Conservation (phyloP, 2,329 filamentous ascomycete genomes). For the Neonectria neomacrospora region DNA sequence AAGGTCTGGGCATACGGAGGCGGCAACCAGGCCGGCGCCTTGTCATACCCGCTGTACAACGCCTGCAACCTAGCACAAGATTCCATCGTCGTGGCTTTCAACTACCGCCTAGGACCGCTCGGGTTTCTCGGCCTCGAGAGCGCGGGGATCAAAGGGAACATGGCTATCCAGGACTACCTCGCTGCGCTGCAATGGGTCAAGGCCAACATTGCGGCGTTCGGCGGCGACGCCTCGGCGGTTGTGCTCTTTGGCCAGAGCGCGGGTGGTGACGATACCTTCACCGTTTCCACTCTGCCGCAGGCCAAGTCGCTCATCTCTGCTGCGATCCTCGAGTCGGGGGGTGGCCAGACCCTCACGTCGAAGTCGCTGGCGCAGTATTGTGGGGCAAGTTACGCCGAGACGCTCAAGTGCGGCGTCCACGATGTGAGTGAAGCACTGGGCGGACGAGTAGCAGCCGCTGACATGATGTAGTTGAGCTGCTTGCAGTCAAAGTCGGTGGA, state of each 20-base stretch:
- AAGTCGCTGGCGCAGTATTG: conserved; percentile 20
- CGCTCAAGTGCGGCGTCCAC: conserved; percentile 17
- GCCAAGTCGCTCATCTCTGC: conserved; percentile 19
- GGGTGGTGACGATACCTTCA: conserved; percentile 25
- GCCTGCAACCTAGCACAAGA: conserved; percentile 41
- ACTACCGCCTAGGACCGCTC: conserved; percentile 31
- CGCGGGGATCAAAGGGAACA: conserved; percentile 33
- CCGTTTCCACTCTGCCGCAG: conserved; percentile 24
- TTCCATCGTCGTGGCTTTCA: conserved; percentile 40
- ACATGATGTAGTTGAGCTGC: conserved; percentile 9
- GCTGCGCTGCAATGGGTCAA: conserved; percentile 29
- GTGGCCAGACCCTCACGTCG: conserved; percentile 20
- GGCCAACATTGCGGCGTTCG: conserved; percentile 43
- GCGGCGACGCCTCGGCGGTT: conserved; percentile 55
- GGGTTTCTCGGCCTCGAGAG: conserved; percentile 25
- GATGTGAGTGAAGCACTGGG: conserved; percentile 14
- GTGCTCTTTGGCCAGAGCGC: conserved; percentile 43
- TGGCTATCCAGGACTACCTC: conserved; percentile 30
- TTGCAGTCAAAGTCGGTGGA: conserved; percentile 23
- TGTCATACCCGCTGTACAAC: conserved; percentile 30
- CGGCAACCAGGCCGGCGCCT: conserved; percentile 20
- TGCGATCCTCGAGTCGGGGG: conserved; percentile 29
- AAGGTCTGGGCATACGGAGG: conserved; percentile 37
- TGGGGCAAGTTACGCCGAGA: conserved; percentile 28
- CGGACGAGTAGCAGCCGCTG: background rate